These are phyloP conservation scores for Fistulinella prunicolor DNA, from an alignment of 768 basidiomycete species.

Conservation along the genomic window DNA sequence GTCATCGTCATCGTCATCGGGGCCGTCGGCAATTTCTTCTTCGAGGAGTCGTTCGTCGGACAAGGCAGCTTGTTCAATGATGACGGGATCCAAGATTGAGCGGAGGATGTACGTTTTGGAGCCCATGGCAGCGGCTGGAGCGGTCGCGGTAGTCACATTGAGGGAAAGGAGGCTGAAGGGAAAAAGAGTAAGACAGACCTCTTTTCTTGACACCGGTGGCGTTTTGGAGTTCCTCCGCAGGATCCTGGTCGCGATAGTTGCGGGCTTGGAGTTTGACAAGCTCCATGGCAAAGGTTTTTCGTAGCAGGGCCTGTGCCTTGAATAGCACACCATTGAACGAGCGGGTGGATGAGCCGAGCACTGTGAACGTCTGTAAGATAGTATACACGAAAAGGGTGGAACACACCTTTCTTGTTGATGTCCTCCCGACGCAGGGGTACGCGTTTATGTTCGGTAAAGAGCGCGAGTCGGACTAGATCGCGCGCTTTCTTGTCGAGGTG, in stretches of 20 bases:
- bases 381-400: neutral
- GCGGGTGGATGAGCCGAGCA: slow-evolving; percentile 48
- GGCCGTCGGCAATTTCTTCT: slow-evolving; percentile 50
- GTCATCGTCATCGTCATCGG: slow-evolving; percentile 49
- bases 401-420: slow-evolving; percentile 75
- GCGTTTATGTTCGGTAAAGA: slow-evolving; percentile 77
- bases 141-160: neutral
- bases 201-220: slow-evolving; percentile 65
- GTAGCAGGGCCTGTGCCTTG: slow-evolving; percentile 61
- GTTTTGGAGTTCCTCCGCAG: slow-evolving; percentile 43
- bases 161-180: too few species aligned
- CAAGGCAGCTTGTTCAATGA: slow-evolving; percentile 61
- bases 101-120: slow-evolving; percentile 85
- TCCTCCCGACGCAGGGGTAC: slow-evolving; percentile 73
- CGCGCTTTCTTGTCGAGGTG: slow-evolving; percentile 62
- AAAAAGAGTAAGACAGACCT: slow-evolving; percentile 36
- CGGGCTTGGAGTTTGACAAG: slow-evolving; percentile 73
- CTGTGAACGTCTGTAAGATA: slow-evolving; percentile 22
- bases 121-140: slow-evolving; percentile 46
- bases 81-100: slow-evolving; percentile 57
- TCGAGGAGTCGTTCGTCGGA: slow-evolving; percentile 44
- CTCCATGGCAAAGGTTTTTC: slow-evolving; percentile 76
- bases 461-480: slow-evolving; percentile 73
- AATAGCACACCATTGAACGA: slow-evolving; percentile 64
- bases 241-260: slow-evolving; percentile 39